These are phyloP conservation scores for Fusarium musae DNA, from an alignment of 2,329 filamentous ascomycete species.

Conservation along the genomic window DNA sequence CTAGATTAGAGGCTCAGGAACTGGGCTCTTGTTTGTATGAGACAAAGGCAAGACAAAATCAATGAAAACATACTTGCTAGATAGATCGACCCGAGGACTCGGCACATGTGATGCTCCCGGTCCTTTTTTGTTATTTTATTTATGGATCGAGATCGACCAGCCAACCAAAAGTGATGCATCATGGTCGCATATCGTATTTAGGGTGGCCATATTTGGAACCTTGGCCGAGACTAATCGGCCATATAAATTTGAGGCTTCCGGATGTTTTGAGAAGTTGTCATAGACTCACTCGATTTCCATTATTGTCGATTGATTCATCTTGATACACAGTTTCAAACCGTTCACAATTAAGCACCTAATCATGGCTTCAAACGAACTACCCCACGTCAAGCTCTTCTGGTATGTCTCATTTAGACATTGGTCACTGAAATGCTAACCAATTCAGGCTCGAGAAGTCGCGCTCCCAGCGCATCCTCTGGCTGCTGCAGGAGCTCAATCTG, in stretches of 20 bases:
- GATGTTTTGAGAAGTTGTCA: not conserved
- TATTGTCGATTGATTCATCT: not conserved
- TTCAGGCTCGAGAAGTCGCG: slow-evolving; percentile 86
- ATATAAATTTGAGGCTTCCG: slow-evolving; percentile 13
- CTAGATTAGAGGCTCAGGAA: slow-evolving; percentile 29
- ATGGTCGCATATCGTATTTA: slow-evolving; percentile 26
- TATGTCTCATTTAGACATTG: slow-evolving; percentile 46
- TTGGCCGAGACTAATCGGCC: slow-evolving; percentile 18
- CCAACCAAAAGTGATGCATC: slow-evolving; percentile 3
- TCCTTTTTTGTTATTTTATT: not conserved
- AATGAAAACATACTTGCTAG: not conserved
- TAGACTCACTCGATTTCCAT: not conserved
- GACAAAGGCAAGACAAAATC: not conserved
- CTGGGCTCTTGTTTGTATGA: slow-evolving; percentile 23
- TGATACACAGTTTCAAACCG: not conserved
- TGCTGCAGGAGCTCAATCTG: slow-evolving; percentile 83
- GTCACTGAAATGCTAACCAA: not conserved
- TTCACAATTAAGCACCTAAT: not conserved
- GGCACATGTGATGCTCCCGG: slow-evolving; percentile 28
- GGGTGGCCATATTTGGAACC: slow-evolving; percentile 16
- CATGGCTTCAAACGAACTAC: slow-evolving; percentile 49
- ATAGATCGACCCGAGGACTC: slow-evolving; percentile 15
- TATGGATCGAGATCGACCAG: slow-evolving; percentile 19
- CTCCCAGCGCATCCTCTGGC: slow-evolving; percentile 84
- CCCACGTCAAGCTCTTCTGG: slow-evolving; percentile 74